Evolutionary conservation across 2,329 filamentous ascomycete species (phyloP).

Genomic region (Penicillium sp.): DNA sequence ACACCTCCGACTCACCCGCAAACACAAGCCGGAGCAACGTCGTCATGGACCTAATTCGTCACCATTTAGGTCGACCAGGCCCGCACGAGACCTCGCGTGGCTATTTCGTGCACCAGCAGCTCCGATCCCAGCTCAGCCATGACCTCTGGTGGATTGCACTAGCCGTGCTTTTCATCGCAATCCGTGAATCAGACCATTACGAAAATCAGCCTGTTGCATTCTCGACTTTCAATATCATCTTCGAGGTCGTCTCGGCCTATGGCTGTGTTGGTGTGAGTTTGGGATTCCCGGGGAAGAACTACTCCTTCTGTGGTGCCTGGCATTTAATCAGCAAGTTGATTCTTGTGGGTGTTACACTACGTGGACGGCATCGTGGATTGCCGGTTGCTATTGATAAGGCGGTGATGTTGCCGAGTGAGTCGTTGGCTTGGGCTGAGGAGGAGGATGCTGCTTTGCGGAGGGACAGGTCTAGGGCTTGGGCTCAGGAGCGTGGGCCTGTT

Average conservation of each 20-base stretch:
- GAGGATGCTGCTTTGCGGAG: constrained; percentile 40
- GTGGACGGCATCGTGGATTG: constrained; percentile 58
- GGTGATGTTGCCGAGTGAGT: constrained; percentile 43
- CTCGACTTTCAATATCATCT: constrained; percentile 61
- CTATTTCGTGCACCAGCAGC: constrained; percentile 57
- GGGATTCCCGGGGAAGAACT: constrained; percentile 56
- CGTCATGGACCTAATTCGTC: constrained; percentile 28
- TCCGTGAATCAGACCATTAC: constrained; percentile 61
- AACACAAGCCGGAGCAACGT: constrained; percentile 23
- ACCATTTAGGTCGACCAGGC: constrained; percentile 26
- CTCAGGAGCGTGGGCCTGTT: constrained; percentile 25
- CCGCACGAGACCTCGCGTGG: constrained; percentile 39
- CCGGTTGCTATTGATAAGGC: constrained; percentile 60
- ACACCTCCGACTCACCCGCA: constrained; percentile 18
- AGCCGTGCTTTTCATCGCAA: constrained; percentile 60
- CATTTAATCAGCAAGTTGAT: constrained; percentile 60
- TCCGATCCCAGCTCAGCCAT: constrained; percentile 66
- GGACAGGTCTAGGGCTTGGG: constrained; percentile 28
- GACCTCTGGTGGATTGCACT: constrained; percentile 68
- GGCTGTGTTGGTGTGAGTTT: constrained; percentile 64
- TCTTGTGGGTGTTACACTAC: constrained; percentile 58
- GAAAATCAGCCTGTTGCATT: constrained; percentile 53
- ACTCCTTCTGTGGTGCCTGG: constrained; percentile 59
- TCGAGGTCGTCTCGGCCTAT: constrained; percentile 53
- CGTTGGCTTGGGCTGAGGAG: constrained; percentile 44